phyloP scores from a whole-genome alignment of 1,284 basidiomycete genomes.

The Naganishia sp. region DNA sequence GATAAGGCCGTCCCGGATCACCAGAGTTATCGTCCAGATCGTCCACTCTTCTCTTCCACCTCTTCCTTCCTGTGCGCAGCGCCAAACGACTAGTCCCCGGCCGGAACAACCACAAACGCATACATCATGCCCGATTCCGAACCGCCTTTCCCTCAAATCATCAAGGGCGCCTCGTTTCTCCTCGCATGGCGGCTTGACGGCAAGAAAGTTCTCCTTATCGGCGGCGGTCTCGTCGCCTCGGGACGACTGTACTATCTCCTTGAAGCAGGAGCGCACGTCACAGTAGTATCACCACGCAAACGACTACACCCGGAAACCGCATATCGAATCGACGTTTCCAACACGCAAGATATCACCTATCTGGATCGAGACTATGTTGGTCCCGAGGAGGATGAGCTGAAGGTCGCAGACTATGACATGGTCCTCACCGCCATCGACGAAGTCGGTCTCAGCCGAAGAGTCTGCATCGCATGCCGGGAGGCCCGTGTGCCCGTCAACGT shows the following conservation, averaged over 20 bases:
- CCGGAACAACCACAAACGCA: background rate
- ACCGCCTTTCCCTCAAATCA: constrained; percentile 46
- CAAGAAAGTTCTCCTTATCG: constrained; percentile 59
- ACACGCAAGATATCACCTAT: constrained; percentile 65
- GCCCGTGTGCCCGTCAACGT: constrained; percentile 86
- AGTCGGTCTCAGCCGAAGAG: constrained; percentile 62
- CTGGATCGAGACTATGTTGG: constrained; percentile 67
- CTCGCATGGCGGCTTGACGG: constrained; percentile 59
- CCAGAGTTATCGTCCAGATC: background rate
- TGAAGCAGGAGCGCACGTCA: constrained; percentile 53
- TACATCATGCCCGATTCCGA: constrained; percentile 20
- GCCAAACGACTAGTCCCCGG: background rate
- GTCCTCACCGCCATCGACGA: constrained; percentile 94
- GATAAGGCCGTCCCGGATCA: constrained; percentile 6
- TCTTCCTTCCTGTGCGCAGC: background rate
- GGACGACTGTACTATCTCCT: constrained; percentile 57
- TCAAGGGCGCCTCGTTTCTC: constrained; percentile 54
- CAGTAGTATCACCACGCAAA: constrained; percentile 51
- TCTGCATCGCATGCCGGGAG: constrained; percentile 71
- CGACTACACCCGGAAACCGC: constrained; percentile 57
- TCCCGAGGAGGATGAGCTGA: constrained; percentile 55
- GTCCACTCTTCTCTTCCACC: background rate
- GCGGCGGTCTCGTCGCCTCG: constrained; percentile 60
- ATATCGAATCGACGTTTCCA: constrained; percentile 52
- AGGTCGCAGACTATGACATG: constrained; percentile 68